phyloP scores from a whole-genome alignment of 768 basidiomycete genomes.

The Leccinum longicurvipes region DNA sequence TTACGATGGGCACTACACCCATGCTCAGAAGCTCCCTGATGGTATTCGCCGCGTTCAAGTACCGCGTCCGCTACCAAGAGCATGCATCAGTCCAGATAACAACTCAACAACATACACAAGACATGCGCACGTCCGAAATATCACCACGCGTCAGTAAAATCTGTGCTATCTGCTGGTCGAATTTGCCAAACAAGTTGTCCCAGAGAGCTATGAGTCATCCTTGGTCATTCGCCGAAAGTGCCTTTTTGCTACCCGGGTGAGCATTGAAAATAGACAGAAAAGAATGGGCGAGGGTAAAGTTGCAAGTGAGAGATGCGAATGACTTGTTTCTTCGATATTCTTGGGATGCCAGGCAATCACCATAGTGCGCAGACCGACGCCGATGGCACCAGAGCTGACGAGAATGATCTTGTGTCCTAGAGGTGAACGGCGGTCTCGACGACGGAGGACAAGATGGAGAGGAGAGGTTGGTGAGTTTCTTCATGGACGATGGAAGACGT shows the following conservation, averaged over 20 bases:
- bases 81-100: slow-evolving; percentile 1
- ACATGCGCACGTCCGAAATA: slow-evolving; percentile 80
- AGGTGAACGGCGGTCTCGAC: slow-evolving; percentile 88
- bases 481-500: slow-evolving; percentile 97
- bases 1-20: slow-evolving; percentile 97
- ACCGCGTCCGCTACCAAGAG: slow-evolving; percentile 74
- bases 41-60: slow-evolving; percentile 95
- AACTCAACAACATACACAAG: neutral
- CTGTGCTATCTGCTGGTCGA: slow-evolving; percentile 95
- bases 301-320: slow-evolving; percentile 19
- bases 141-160: slow-evolving; percentile 92
- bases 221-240: slow-evolving; percentile 95
- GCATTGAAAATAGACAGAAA: neutral
- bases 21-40: slow-evolving; percentile 86
- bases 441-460: slow-evolving; percentile 87
- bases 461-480: slow-evolving; percentile 84
- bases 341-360: slow-evolving; percentile 75
- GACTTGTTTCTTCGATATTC: slow-evolving; percentile 86
- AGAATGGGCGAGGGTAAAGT: neutral
- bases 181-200: slow-evolving; percentile 93
- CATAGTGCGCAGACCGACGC: slow-evolving; percentile 93
- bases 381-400: slow-evolving; percentile 97
- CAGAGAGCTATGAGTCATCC: slow-evolving; percentile 93
- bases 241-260: slow-evolving; percentile 48
- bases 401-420: slow-evolving; percentile 93